Evolutionary conservation across 441 rosid genomes (phyloP).

Genomic region (Melastoma candidum): DNA sequence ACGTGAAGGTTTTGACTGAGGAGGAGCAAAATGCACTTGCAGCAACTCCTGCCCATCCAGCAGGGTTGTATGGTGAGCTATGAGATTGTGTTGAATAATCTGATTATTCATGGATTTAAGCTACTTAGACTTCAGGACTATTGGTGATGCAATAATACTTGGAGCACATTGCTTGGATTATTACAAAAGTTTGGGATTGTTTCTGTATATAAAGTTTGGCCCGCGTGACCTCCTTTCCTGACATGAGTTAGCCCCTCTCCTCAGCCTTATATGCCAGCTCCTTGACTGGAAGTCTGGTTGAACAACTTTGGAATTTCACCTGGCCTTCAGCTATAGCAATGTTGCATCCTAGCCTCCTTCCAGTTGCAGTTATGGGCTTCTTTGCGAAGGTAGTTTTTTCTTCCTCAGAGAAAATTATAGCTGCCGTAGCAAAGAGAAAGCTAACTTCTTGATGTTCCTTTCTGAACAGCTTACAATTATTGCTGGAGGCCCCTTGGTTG

Average conservation of each 20-base stretch:
- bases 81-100: too few relatives aligned
- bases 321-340: constrained; percentile 95
- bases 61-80: constrained; percentile 63
- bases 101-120: too few relatives aligned
- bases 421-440: constrained; percentile 2
- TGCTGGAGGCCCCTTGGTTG: constrained; percentile 79
- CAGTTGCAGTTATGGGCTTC: constrained; percentile 84
- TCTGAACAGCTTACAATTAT: constrained; percentile 51
- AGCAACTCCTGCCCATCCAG: constrained; percentile 89
- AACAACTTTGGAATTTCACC: constrained; percentile 85
- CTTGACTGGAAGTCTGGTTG: constrained; percentile 77
- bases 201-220: too few relatives aligned
- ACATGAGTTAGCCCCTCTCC: background rate
- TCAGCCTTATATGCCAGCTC: constrained; percentile 76
- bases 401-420: background rate
- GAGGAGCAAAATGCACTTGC: constrained; percentile 86
- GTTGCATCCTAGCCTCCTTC: constrained; percentile 91
- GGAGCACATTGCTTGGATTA: too few relatives aligned
- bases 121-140: too few relatives aligned
- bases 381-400: constrained; percentile 44
- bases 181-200: too few relatives aligned
- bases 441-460: constrained; percentile 7
- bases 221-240: too few relatives aligned
- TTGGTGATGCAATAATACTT: too few relatives aligned
- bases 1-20: constrained; percentile 61